phyloP scores from a whole-genome alignment of 441 rosid species.

The Hura crepitans region DNA sequence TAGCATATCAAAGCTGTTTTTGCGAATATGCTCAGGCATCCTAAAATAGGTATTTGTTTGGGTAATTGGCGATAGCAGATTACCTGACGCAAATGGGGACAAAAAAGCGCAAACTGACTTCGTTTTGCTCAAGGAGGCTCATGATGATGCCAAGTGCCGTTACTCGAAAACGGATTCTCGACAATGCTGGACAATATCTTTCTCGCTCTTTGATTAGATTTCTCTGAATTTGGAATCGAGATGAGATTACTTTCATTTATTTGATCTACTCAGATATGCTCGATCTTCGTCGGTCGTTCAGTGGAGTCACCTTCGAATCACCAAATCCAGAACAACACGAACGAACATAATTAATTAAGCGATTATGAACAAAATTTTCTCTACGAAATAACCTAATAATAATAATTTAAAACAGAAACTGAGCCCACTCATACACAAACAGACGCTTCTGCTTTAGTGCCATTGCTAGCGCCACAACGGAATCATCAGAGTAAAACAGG shows the following conservation, averaged over 20 bases:
- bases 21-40: too few relatives aligned
- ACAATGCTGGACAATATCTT: neutral
- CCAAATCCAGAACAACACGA: neutral
- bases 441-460: neutral
- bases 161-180: neutral
- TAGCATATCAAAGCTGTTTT: too few relatives aligned
- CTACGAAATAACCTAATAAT: constrained; percentile 4
- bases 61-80: neutral
- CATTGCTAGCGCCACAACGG: neutral
- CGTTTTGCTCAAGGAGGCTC: neutral
- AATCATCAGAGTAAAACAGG: neutral
- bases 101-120: neutral
- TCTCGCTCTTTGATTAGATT: neutral
- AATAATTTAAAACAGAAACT: neutral
- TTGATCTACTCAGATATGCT: neutral
- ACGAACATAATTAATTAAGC: neutral
- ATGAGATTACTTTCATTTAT: neutral
- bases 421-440: neutral
- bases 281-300: neutral
- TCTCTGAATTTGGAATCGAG: neutral
- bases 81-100: neutral
- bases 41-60: neutral
- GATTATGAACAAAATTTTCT: neutral
- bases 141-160: constrained; percentile 3
- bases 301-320: neutral